A percentile compares a stretch with the other conserved stretches of the same genome.
Conservation (phyloP, 345 rosid species). For the Eucalyptus microcorys region DNA sequence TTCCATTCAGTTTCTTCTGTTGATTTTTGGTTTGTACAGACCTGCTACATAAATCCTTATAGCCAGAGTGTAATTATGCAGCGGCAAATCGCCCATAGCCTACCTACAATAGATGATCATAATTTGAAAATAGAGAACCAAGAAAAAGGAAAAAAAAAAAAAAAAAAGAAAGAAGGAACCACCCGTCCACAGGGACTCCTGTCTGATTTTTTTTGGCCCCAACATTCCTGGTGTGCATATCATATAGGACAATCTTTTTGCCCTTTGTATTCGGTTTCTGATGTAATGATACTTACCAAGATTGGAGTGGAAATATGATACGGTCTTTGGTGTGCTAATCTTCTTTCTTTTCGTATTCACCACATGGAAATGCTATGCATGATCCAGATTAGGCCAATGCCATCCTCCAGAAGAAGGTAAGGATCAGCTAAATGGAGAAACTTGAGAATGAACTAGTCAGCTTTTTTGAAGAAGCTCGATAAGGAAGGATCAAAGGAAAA, state of each 20-base stretch:
- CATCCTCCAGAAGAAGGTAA: background rate
- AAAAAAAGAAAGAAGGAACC: conserved; percentile 22
- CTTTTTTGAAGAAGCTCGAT: background rate
- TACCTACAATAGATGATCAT: background rate
- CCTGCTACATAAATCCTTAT: conserved; percentile 15
- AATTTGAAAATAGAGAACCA: background rate
- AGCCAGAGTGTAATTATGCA: conserved; percentile 47
- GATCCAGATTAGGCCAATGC: background rate
- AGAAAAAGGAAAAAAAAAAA: background rate
- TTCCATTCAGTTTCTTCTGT: conserved; percentile 16
- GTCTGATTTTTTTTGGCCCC: background rate
- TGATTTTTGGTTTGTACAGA: conserved; percentile 52
- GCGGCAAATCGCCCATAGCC: conserved; percentile 49
- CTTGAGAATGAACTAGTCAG: background rate
- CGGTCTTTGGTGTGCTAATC: conserved; percentile 39
- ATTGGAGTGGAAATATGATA: conserved; percentile 35
- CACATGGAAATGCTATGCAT: background rate
- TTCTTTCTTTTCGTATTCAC: background rate
- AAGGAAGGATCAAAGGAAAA: background rate
- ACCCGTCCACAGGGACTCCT: conserved; percentile 32
- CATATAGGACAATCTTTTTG: background rate
- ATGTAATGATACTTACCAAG: conserved; percentile 31
- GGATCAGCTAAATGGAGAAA: background rate
- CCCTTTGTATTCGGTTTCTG: conserved; percentile 5
- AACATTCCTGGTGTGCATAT: background rate